These are phyloP conservation scores for Botrytis elliptica DNA, from an alignment of 2,329 filamentous ascomycete genomes.

Conservation along the genomic window DNA sequence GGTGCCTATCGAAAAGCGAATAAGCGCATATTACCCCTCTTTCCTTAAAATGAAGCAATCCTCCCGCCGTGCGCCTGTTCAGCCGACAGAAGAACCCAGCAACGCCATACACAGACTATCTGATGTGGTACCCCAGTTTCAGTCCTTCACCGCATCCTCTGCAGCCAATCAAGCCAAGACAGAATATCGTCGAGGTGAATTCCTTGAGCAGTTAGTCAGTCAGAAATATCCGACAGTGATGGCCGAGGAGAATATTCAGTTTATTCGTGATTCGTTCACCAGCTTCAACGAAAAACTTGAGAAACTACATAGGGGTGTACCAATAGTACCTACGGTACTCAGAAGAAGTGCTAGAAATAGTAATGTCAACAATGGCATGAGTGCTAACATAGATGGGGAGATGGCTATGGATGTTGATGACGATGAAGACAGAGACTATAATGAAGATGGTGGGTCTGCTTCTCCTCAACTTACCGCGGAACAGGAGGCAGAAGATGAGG, in stretches of 20 bases:
- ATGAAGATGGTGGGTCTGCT: neutral
- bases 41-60: neutral
- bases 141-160: neutral
- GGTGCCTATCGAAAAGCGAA: neutral
- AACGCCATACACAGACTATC: neutral
- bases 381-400: neutral
- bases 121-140: neutral
- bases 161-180: neutral
- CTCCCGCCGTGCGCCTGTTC: neutral
- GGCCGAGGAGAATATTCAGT: neutral
- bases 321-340: neutral
- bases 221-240: neutral
- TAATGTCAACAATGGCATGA: too few species aligned
- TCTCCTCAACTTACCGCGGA: neutral
- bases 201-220: neutral
- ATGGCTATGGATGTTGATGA: neutral
- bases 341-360: neutral
- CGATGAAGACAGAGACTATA: neutral
- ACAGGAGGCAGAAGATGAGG: slow-evolving; percentile 4
- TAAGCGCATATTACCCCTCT: neutral
- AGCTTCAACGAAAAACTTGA: neutral
- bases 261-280: neutral
- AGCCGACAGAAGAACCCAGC: neutral
- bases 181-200: neutral
- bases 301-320: neutral